phyloP scores from a whole-genome alignment of 1,139 yeast genomes.

The Nakaseomyces kungkrabaensis region DNA sequence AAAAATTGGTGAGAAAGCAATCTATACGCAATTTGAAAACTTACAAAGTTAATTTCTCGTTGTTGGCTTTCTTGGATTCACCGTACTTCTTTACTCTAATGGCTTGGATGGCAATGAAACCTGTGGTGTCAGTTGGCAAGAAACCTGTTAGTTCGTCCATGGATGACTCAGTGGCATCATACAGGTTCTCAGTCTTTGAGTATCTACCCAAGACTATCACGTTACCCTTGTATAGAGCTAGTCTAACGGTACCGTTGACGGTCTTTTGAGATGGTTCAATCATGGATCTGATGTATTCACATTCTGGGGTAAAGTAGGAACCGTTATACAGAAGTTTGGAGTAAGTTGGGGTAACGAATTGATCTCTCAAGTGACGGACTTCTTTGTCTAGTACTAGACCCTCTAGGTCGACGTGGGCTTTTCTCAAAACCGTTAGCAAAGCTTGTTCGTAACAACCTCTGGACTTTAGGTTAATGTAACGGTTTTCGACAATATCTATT shows the following conservation, averaged over 20 bases:
- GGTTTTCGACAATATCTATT: conserved; percentile 96
- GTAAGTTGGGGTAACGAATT: conserved; percentile 86
- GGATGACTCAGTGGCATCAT: conserved; percentile 95
- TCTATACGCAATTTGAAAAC: background rate
- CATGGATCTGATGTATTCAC: conserved; percentile 90
- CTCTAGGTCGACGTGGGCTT: conserved; percentile 90
- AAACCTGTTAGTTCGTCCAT: conserved; percentile 99
- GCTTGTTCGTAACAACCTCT: conserved; percentile 99
- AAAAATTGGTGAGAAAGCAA: background rate
- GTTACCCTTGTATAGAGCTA: conserved; percentile 86
- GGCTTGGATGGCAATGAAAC: conserved; percentile 95
- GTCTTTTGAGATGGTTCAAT: conserved; percentile 89
- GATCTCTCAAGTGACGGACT: conserved; percentile 94
- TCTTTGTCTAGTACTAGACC: conserved; percentile 96
- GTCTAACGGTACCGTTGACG: conserved; percentile 94
- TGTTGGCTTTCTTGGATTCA: conserved; percentile 81
- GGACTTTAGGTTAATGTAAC: conserved; percentile 96
- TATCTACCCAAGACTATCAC: conserved; percentile 83
- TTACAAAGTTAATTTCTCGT: conserved; percentile 31
- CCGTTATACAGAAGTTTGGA: conserved; percentile 91
- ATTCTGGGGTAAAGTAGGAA: conserved; percentile 95
- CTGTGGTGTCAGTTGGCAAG: conserved; percentile 93
- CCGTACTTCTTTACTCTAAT: conserved; percentile 98
- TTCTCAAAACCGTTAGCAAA: conserved; percentile 88
- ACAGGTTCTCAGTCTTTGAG: conserved; percentile 87